A percentile compares a stretch with the other conserved stretches of the same genome.
Conservation (phyloP, 768 basidiomycete species). For the Serendipita sp. region DNA sequence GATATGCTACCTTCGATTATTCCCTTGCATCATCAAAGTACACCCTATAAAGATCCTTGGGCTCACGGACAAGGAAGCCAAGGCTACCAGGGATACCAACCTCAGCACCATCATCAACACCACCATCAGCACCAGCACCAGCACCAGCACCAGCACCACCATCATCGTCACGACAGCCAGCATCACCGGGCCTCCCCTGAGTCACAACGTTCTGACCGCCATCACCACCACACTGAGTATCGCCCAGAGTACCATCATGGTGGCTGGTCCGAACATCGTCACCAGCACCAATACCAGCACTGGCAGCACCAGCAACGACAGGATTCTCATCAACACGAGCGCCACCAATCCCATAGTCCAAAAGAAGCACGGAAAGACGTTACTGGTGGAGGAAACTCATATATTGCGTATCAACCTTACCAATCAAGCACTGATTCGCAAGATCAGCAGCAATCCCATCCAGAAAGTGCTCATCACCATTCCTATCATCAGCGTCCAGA, state of each 20-base stretch:
- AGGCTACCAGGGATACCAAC: constrained; percentile 9
- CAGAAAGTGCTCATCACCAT: not conserved
- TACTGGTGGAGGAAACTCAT: not conserved
- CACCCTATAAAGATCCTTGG: constrained; percentile 7
- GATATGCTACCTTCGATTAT: constrained; percentile 35
- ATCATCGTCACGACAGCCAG: constrained; percentile 10
- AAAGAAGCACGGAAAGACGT: not conserved
- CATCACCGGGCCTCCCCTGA: not conserved
- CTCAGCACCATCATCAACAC: constrained; percentile 8
- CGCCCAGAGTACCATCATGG: not conserved
- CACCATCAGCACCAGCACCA: constrained; percentile 13
- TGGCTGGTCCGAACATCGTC: not conserved
- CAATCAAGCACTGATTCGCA: not conserved
- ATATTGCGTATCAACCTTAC: not conserved
- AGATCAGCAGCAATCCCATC: not conserved
- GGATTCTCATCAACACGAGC: not conserved
- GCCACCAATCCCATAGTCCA: not conserved
- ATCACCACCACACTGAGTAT: not conserved
- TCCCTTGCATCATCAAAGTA: constrained; percentile 8
- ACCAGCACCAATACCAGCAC: not conserved
- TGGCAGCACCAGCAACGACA: not conserved
- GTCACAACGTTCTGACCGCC: not conserved
- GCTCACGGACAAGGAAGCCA: constrained; percentile 9
- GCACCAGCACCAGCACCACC: constrained; percentile 14
- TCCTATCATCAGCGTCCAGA: constrained; percentile 9